Conservation (phyloP, 345 rosid genomes). For the Erysimum cheiranthoides region DNA sequence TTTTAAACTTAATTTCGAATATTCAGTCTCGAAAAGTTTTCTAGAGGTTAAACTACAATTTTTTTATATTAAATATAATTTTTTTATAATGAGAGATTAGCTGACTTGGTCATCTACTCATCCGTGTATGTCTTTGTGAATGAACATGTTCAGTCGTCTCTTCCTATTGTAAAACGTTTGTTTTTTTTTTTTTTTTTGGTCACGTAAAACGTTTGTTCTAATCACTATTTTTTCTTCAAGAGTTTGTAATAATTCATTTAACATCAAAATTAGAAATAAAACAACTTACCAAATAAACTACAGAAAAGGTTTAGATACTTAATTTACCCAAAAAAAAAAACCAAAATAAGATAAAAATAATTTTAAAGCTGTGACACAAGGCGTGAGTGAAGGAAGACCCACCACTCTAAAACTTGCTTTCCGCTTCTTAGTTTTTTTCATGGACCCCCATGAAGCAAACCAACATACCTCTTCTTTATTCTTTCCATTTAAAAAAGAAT, state of each 20-base stretch:
- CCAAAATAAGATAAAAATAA: neutral
- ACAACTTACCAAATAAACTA: neutral
- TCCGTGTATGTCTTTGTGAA: slow-evolving; percentile 5
- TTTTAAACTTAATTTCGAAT: neutral
- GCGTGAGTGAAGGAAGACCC: slow-evolving; percentile 47
- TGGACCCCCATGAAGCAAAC: slow-evolving; percentile 48
- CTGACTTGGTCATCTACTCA: slow-evolving; percentile 30
- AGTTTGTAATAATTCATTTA: neutral
- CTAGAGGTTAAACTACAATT: neutral
- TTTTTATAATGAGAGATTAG: too few relatives aligned
- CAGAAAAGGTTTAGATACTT: neutral
- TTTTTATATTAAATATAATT: too few relatives aligned
- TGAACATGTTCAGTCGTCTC: slow-evolving; percentile 26
- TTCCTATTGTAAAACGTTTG: slow-evolving; percentile 9
- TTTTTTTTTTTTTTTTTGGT: too few relatives aligned
- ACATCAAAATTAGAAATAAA: neutral
- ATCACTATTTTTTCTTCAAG: neutral
- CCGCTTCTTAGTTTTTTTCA: slow-evolving; percentile 35
- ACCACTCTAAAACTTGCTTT: slow-evolving; percentile 44
- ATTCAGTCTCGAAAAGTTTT: neutral
- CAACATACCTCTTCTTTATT: slow-evolving; percentile 29
- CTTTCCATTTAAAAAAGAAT: neutral
- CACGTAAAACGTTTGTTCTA: slow-evolving; percentile 3
- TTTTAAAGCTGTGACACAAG: slow-evolving; percentile 27
- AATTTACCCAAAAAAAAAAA: neutral